Evolutionary conservation across 1,284 basidiomycete species (phyloP).

Genomic region (Boletus hoseneyae): DNA sequence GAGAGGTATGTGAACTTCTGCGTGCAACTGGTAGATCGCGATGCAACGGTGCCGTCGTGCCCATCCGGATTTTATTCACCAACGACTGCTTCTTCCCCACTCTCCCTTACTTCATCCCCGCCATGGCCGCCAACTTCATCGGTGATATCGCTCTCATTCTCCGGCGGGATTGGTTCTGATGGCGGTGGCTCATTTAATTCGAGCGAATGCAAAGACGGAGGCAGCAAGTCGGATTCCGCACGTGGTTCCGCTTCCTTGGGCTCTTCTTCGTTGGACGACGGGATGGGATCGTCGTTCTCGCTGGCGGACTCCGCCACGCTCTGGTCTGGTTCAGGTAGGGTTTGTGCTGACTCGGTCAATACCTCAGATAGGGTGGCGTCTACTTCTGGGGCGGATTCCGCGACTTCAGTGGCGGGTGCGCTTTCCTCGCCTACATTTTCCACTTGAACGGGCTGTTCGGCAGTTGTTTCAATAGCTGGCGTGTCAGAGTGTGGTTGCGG

Average conservation of each 20-base stretch:
- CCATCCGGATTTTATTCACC: constrained; percentile 9
- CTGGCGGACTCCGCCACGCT: background rate
- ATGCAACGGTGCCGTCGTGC: constrained; percentile 21
- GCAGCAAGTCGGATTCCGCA: constrained; percentile 10
- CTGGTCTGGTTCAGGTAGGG: constrained; percentile 6
- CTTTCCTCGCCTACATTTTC: constrained; percentile 2
- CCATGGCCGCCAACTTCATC: constrained; percentile 27
- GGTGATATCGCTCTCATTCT: constrained; percentile 36
- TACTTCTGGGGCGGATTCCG: constrained; percentile 4
- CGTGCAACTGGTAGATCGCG: constrained; percentile 5
- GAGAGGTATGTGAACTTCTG: background rate
- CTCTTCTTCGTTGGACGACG: constrained; percentile 4
- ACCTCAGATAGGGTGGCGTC: constrained; percentile 2
- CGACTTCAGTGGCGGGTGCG: background rate
- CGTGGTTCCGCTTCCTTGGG: constrained; percentile 8
- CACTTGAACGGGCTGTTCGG: constrained; percentile 10
- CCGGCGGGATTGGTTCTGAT: constrained; percentile 31
- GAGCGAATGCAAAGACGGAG: constrained; percentile 13
- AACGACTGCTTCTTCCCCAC: constrained; percentile 16
- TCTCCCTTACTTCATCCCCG: constrained; percentile 19
- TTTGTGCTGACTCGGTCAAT: constrained; percentile 5
- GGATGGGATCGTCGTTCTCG: constrained; percentile 7
- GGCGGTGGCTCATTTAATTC: constrained; percentile 32
- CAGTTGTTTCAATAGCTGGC: constrained; percentile 4
- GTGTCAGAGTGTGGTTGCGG: constrained; percentile 6